A percentile compares a stretch with the other conserved stretches of the same genome.
Evolutionary conservation across 2,329 filamentous ascomycete species (phyloP).

Genomic region (Colletotrichum cuscutae): DNA sequence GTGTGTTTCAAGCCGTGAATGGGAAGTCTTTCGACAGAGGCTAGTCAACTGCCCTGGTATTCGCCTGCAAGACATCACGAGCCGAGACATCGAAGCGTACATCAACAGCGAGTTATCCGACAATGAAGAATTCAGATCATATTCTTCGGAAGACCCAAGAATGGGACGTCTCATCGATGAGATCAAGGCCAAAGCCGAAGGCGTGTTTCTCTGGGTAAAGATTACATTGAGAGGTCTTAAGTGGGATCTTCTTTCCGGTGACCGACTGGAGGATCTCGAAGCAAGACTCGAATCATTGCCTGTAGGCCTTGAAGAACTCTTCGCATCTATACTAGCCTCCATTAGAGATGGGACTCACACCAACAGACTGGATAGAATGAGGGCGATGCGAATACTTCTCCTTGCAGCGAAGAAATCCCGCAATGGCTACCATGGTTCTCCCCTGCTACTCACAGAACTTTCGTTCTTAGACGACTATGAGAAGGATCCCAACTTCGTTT

Average conservation of each 20-base stretch:
- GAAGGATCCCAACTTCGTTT: neutral
- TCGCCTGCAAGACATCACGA: neutral
- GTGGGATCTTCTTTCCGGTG: neutral
- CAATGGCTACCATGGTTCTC: no score
- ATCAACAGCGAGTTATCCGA: neutral
- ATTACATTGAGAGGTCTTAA: neutral
- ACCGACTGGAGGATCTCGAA: neutral
- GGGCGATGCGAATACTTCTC: neutral
- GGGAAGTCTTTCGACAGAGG: neutral
- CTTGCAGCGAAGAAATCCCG: no score
- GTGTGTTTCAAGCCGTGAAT: slow-evolving; percentile 5
- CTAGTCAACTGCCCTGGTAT: neutral
- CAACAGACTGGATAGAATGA: neutral
- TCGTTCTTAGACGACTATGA: neutral
- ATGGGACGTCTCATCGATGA: fast-evolving
- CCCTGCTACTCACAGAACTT: no score
- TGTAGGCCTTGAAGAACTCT: neutral
- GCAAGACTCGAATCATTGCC: neutral
- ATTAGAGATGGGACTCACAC: neutral
- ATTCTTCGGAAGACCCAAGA: no score
- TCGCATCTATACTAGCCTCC: neutral
- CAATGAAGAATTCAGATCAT: neutral
- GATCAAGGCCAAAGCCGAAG: neutral
- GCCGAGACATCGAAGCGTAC: neutral
- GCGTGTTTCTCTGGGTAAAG: slow-evolving; percentile 9